Percentiles rank a stretch among this genome's conserved stretches.
These are phyloP conservation scores for carrot (Daucus carota) DNA, from an alignment of 129 eudicot species.

Conservation along the genomic window DNA sequence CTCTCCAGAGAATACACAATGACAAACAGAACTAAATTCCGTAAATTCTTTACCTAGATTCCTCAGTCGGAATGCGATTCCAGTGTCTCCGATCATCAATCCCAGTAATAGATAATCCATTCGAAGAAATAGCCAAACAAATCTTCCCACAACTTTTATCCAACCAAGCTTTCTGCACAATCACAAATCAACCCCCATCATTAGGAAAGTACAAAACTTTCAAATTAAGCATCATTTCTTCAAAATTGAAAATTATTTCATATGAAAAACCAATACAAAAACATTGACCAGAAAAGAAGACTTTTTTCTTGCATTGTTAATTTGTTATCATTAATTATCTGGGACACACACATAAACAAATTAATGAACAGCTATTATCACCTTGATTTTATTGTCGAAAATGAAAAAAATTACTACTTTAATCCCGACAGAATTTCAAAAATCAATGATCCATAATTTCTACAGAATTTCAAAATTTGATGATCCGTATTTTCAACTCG, in stretches of 20 bases:
- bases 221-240: background rate
- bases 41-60: constrained; percentile 61
- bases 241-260: too few relatives aligned
- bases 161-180: constrained; percentile 77
- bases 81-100: constrained; percentile 91
- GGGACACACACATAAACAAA: background rate
- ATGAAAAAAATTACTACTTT: too few relatives aligned
- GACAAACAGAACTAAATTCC: background rate
- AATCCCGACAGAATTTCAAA: too few relatives aligned
- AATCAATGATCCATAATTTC: too few relatives aligned
- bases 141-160: constrained; percentile 75
- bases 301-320: background rate
- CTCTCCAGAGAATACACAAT: too few relatives aligned
- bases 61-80: constrained; percentile 82
- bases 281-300: background rate
- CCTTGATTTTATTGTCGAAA: too few relatives aligned
- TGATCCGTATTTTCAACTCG: too few relatives aligned
- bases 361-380: too few relatives aligned
- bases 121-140: constrained; percentile 68
- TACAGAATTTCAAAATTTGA: too few relatives aligned
- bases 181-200: background rate
- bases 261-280: background rate
- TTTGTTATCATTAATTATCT: background rate
- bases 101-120: constrained; percentile 58
- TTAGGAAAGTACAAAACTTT: background rate